Evolutionary conservation across 768 basidiomycete species (phyloP), one percentile per base, ranked within the genome.

Genomic region (Terana coerulea): DNA sequence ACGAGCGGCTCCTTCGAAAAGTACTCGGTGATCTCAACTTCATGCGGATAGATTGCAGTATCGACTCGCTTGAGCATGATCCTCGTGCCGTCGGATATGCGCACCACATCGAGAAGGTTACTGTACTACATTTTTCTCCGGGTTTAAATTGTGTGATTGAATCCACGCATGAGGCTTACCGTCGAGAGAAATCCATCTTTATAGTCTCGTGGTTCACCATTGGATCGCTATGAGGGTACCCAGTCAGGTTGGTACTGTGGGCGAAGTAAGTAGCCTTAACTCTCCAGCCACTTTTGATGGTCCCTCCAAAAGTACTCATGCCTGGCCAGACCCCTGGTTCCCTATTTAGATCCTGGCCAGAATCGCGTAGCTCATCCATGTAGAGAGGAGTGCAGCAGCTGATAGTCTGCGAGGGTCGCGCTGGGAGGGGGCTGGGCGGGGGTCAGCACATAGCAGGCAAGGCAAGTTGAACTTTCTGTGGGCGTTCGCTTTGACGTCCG

Each of bases 1-100:
- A 28, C 35, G 14, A 63, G 52, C 1, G 52, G 47, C 15, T 55
- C 53, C 5, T 47, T 52, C 2, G 63, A 61, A n/a, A 68, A 51
- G 7, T 51, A 55, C 17, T 29, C 24, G 12, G 39, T 49, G 26
- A 67, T 59, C 19, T 50, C 49, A 5, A 61, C 52, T 39, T 62
- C 58, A 12, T 54, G 1, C 4, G 50, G 42, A 41, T 34, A 36
- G 24, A 9, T 22, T 5, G 29, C 4, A 2, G 48, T 24, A n/a
- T n/a, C n/a, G n/a, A n/a, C n/a, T 42, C 45, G 36, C 48, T 53
- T 53, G 22, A 57, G 10, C 9, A 21, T 36, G n/a, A 57, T 48
- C 12, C 53, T 28, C 17, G 10, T 40, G n/a, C 40, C 34, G 30
- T 53, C 52, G 15, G 47, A 22, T 2, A 53, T 37, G 11, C 52